Base-by-base conservation (phyloP, 257 asterid genomes). In the Solanum commersonii region DNA sequence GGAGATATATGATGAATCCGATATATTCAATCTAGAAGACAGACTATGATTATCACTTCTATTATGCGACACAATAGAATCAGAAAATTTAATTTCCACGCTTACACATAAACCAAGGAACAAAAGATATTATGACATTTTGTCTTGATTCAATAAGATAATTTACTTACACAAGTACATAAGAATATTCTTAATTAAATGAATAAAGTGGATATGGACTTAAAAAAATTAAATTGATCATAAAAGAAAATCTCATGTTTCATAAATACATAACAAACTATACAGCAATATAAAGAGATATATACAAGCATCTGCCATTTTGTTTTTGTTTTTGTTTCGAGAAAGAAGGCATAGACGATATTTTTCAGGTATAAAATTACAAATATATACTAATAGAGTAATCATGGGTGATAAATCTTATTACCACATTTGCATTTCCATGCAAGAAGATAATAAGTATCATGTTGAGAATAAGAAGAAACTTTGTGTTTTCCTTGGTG, bases 381-480 rank as follows among this genome's bases (percentile, higher is more conserved):
- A 73, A 73, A 35, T 35, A 16, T 74, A 74, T 74, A 74, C 13
- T 65, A 25, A 23, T 35, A 25, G 5, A 56, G 63, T 56, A 56
- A 42, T 46, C 85, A 87, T 14, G 88, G 88, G 29, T 76, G 86
- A 34, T 52, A 87, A 37, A 87, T 25, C 86, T 87, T 77, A 60
- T 87, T 78, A n/a, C 86, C 46, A 31, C 88, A 87, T 83, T 87
- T 87, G 12, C 88, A 87, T 87, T 77, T 87, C 88, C 88, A 87
- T 13, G 78, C 79, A 23, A 87, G 88, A 42, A 87, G 79, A 33
- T 87, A 87, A 63, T 87, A 87, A 83, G 44, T 81, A 9, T 59
- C 78, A 81, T 87, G 27, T 35, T 74, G 49, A 23, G 25, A 12
- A 37, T 23, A 20, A 59, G 68, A 27, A 35, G 31, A 34, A 34